Evolutionary conservation across 371 early-diverging fungal species (phyloP).

Genomic region (Funneliformis caledonium): DNA sequence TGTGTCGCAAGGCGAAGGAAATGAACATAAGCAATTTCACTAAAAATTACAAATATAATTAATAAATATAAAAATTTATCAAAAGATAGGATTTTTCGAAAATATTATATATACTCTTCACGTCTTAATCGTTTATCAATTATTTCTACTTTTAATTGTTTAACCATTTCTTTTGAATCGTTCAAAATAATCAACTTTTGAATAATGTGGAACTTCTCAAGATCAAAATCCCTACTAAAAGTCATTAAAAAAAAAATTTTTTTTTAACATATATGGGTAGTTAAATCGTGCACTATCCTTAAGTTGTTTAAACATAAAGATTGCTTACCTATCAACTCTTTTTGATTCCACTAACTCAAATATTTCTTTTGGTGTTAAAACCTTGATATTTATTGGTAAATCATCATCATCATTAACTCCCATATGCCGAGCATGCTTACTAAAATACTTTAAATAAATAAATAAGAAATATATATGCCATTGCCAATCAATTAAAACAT

Average conservation of each 20-base stretch:
- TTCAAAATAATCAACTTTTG: slow-evolving; percentile 30
- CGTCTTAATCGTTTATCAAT: neutral
- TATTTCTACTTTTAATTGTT: neutral
- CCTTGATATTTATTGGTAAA: neutral
- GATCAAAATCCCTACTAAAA: slow-evolving; percentile 14
- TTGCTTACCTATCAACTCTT: slow-evolving; percentile 1
- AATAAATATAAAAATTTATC: neutral
- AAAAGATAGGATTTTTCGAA: neutral
- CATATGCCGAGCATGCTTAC: neutral
- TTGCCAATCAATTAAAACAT: neutral
- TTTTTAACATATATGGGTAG: neutral
- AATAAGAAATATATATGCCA: neutral
- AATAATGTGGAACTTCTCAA: slow-evolving; percentile 11
- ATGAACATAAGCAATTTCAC: neutral
- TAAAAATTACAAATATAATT: neutral
- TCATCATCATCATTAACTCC: neutral
- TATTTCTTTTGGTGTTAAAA: neutral
- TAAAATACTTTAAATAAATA: slow-evolving; percentile 17
- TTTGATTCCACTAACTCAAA: neutral
- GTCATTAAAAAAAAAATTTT: slow-evolving; percentile 2
- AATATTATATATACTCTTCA: slow-evolving; percentile 21
- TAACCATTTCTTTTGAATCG: neutral
- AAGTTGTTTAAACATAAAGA: neutral
- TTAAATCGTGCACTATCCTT: neutral
- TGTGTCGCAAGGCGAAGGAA: slow-evolving; percentile 29